Evolutionary conservation across 768 basidiomycete species (phyloP), one percentile per base, ranked within the genome.

Genomic region (Gymnopilus dilepis): DNA sequence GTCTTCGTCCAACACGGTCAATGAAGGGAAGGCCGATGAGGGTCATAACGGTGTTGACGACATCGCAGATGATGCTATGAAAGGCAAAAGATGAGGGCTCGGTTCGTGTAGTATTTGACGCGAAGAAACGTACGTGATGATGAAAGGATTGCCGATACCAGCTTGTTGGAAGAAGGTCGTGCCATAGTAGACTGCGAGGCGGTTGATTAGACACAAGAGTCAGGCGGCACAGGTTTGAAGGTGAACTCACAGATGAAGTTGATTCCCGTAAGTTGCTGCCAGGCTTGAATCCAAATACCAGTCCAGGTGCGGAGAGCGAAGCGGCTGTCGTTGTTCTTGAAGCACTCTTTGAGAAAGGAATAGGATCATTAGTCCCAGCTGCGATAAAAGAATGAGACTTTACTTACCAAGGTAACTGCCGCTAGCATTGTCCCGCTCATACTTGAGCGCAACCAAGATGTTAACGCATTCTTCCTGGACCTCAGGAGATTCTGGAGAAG

Each of bases 201-300:
- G 7, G n/a, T n/a, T n/a, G 6, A 26, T 50, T 33, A n/a, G 51
- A 50, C 76, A 69, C 45, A 13, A 17, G 33, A 30, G 19, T n/a
- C 17, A 7, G 2, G 28, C 17, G 3, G 24, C 15, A 2, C 6
- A 15, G 31, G 33, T 6, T 21, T 17, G 15, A 38, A 6, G 9
- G 4, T 19, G 6, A 15, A 69, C 69, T 41, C 55, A 71, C 72
- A 74, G 59, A 79, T 77, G 67, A 79, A 79, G 81, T 90, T 90
- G 80, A 90, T 86, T 58, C 89, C 90, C n/a, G 91, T 92, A 69
- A 91, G 83, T 77, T 92, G 91, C 77, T 92, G 91, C 77, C 74
- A 77, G 64, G 62, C 69, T 52, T 70, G 69, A 60, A 70, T 61
- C 42, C 86, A 83, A 64, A 92, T 90, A 67, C 94, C 94, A 53